A percentile compares a stretch with the other conserved stretches of the same genome.
Conservation (phyloP, 2,329 filamentous ascomycete genomes). For the Clonostachys solani region DNA sequence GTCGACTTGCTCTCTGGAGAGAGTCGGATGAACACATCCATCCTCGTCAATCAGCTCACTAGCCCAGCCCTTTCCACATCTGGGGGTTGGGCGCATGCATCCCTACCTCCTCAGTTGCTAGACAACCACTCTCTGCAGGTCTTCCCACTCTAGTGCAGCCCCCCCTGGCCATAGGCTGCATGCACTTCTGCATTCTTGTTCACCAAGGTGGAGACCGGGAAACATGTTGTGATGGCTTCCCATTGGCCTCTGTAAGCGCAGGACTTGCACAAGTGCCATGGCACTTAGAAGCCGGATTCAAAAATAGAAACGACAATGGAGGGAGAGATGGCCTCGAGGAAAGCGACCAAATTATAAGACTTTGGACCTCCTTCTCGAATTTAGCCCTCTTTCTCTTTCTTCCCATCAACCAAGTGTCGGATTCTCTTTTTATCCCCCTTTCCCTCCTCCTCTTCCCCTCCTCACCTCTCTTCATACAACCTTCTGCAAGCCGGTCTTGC, state of each 20-base stretch:
- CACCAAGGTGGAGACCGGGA: slow-evolving; percentile 15
- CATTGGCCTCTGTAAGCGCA: slow-evolving; percentile 47
- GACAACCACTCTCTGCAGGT: slow-evolving; percentile 3
- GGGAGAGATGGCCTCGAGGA: slow-evolving; percentile 25
- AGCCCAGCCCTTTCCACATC: too few relatives aligned
- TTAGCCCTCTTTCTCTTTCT: slow-evolving; percentile 35
- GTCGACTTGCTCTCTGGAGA: too few relatives aligned
- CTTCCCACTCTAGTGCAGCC: slow-evolving; percentile 7
- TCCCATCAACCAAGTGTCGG: slow-evolving; percentile 41
- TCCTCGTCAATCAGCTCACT: too few relatives aligned
- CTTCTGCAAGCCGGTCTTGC: slow-evolving; percentile 56
- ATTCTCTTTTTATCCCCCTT: slow-evolving; percentile 26
- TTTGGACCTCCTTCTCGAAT: slow-evolving; percentile 36
- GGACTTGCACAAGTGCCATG: slow-evolving; percentile 15
- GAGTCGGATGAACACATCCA: too few relatives aligned
- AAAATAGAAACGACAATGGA: slow-evolving; percentile 10
- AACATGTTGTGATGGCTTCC: slow-evolving; percentile 18
- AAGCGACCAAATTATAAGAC: slow-evolving; percentile 54
- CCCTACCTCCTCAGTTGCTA: background rate
- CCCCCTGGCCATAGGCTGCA: slow-evolving; percentile 9
- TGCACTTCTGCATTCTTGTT: slow-evolving; percentile 19
- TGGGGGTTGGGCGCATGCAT: too few relatives aligned
- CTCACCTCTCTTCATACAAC: slow-evolving; percentile 19
- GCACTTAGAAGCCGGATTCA: slow-evolving; percentile 5
- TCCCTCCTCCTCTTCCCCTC: slow-evolving; percentile 23